Evolutionary conservation across 2,329 filamentous ascomycete genomes (phyloP).

Genomic region (Scytalidium sp.): DNA sequence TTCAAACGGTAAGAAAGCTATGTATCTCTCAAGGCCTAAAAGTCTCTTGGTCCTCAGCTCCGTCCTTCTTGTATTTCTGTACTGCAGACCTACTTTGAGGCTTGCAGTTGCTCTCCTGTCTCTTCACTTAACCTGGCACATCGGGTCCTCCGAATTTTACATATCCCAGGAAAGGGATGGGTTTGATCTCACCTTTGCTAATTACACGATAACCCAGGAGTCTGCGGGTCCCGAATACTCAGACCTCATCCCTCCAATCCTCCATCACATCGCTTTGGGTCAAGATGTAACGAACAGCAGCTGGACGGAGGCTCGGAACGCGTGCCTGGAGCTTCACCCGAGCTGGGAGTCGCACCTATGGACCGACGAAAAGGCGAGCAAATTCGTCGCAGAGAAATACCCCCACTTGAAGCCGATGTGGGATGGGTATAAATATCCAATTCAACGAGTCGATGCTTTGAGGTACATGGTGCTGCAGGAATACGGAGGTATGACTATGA

Average conservation of each 20-base stretch:
- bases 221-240: constrained; percentile 23
- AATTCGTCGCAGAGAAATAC: constrained; percentile 19
- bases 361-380: constrained; percentile 18
- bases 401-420: constrained; percentile 18
- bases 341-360: constrained; percentile 26
- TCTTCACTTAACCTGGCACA: constrained; percentile 25
- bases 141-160: constrained; percentile 22
- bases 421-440: constrained; percentile 21
- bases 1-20: no score
- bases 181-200: constrained; percentile 32
- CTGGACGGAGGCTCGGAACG: constrained; percentile 30
- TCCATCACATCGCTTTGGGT: constrained; percentile 33
- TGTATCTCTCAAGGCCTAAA: no score
- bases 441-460: constrained; percentile 26
- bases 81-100: not conserved
- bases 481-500: constrained; percentile 6
- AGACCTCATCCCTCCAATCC: constrained; percentile 30
- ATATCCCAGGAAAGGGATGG: constrained; percentile 24
- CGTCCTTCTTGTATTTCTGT: no score
- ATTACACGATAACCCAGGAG: constrained; percentile 27
- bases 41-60: no score
- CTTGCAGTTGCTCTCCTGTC: constrained; percentile 14
- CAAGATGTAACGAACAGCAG: constrained; percentile 16
- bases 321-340: constrained; percentile 30
- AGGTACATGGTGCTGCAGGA: constrained; percentile 24